Evolutionary conservation across 1,284 basidiomycete genomes (phyloP).

Genomic region (Cryptococcus jaspeensis): DNA sequence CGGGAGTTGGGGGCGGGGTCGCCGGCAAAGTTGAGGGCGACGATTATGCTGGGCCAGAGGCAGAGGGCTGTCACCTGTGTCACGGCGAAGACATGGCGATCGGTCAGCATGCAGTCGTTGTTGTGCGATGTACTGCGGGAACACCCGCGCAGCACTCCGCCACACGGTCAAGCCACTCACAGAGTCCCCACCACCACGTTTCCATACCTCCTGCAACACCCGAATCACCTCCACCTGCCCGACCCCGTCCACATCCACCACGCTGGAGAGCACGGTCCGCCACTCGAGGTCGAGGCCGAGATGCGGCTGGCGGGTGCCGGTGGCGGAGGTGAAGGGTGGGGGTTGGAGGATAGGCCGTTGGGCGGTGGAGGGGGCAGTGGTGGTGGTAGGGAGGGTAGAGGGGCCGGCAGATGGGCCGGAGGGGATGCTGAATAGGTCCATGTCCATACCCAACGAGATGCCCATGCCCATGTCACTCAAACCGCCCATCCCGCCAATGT

Average conservation of each 20-base stretch:
- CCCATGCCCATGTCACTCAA: too few relatives aligned
- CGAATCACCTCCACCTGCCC: constrained; percentile 35
- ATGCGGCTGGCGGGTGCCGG: constrained; percentile 15
- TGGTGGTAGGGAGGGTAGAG: not conserved
- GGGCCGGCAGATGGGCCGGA: too few relatives aligned
- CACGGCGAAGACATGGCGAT: not conserved
- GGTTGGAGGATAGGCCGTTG: not conserved
- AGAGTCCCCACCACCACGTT: constrained; percentile 39
- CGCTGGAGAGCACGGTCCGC: constrained; percentile 35
- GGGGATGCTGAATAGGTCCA: too few relatives aligned
- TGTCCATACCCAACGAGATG: too few relatives aligned
- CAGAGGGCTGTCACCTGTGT: constrained; percentile 35
- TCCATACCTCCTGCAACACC: constrained; percentile 44
- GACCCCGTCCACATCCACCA: constrained; percentile 43
- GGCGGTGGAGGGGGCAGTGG: not conserved
- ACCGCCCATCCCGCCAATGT: too few relatives aligned
- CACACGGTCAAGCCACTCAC: too few relatives aligned
- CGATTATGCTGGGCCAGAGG: constrained; percentile 42
- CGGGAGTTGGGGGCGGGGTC: constrained; percentile 15
- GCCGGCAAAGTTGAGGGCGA: constrained; percentile 29
- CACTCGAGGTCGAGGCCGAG: constrained; percentile 29
- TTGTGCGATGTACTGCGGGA: not conserved
- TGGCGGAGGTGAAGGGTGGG: constrained; percentile 3
- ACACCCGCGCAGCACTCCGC: too few relatives aligned
- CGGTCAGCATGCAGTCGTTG: not conserved